Conservation (phyloP, 768 basidiomycete genomes). For the Erythrobasidium yunnanense region DNA sequence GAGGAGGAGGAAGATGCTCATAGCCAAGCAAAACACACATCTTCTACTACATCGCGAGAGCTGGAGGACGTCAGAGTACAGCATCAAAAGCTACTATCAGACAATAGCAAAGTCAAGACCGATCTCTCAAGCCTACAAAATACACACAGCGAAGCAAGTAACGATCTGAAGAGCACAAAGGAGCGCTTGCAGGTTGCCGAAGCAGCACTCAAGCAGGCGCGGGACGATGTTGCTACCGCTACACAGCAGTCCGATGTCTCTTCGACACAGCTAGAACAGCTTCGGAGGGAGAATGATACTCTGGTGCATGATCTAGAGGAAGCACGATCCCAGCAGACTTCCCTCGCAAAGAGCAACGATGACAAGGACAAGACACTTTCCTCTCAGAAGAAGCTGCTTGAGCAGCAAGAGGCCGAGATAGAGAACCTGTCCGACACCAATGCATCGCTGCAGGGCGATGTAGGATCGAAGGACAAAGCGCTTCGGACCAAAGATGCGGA, state of each 20-base stretch:
- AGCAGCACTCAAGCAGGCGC: not conserved
- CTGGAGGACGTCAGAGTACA: not conserved
- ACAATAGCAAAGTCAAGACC: not conserved
- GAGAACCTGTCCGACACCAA: conserved; percentile 9
- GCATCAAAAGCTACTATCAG: not conserved
- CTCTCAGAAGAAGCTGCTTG: too few species aligned
- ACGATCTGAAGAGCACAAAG: not conserved
- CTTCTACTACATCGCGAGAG: not conserved
- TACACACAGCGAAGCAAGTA: not conserved
- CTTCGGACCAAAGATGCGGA: conserved; percentile 18
- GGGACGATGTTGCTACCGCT: not conserved
- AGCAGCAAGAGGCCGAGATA: too few species aligned
- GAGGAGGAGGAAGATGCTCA: not conserved
- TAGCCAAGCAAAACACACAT: not conserved
- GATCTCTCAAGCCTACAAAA: not conserved
- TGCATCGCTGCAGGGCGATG: conserved; percentile 2
- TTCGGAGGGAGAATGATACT: conserved; percentile 28
- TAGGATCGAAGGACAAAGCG: not conserved
- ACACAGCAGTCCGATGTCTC: not conserved
- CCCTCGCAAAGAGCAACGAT: too few species aligned
- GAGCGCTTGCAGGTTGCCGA: not conserved
- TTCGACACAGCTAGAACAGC: not conserved
- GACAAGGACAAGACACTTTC: too few species aligned
- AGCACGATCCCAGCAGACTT: conserved; percentile 8
- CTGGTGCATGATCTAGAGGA: conserved; percentile 24